Evolutionary conservation across 1,284 basidiomycete species (phyloP).

Genomic region (Neotropicomus parvogracilis): DNA sequence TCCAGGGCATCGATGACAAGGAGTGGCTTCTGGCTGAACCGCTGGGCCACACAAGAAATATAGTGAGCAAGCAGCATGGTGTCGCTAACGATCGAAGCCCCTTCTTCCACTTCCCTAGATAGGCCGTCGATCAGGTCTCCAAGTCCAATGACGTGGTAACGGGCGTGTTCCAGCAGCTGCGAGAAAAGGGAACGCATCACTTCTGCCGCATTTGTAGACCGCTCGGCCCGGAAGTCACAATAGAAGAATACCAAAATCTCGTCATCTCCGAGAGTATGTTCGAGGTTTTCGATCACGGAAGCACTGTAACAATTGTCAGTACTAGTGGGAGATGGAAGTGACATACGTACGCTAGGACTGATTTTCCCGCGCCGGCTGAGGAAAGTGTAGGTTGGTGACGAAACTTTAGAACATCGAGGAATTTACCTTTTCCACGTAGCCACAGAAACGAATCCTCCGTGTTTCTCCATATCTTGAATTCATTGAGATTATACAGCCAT

Average conservation of each 20-base stretch:
- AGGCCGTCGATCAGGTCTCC: conserved; percentile 2
- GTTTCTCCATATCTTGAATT: conserved; percentile 12
- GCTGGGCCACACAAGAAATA: not conserved
- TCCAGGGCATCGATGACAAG: conserved; percentile 14
- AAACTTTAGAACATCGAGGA: fast-evolving
- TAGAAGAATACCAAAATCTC: conserved; percentile 7
- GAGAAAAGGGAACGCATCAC: conserved; percentile 11
- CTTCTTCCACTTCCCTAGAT: not conserved
- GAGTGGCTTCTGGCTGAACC: not conserved
- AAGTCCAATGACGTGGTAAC: not conserved
- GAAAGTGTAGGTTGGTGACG: not conserved
- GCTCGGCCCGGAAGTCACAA: conserved; percentile 13
- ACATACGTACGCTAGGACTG: conserved; percentile 19
- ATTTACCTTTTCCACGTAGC: conserved; percentile 15
- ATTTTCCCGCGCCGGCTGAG: conserved; percentile 16
- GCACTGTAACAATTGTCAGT: not conserved
- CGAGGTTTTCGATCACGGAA: conserved; percentile 14
- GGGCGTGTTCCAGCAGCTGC: conserved; percentile 1
- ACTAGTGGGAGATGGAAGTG: not conserved
- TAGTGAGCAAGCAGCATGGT: conserved; percentile 3
- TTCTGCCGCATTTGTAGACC: conserved; percentile 5
- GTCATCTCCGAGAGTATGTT: not conserved
- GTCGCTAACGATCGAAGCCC: not conserved
- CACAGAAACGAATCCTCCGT: conserved; percentile 13
- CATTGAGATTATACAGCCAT: conserved; percentile 8